Evolutionary conservation across 495 filamentous ascomycete genomes (phyloP), one percentile per base, ranked within the genome.

Genomic region (Lasiosphaeris hirsuta): DNA sequence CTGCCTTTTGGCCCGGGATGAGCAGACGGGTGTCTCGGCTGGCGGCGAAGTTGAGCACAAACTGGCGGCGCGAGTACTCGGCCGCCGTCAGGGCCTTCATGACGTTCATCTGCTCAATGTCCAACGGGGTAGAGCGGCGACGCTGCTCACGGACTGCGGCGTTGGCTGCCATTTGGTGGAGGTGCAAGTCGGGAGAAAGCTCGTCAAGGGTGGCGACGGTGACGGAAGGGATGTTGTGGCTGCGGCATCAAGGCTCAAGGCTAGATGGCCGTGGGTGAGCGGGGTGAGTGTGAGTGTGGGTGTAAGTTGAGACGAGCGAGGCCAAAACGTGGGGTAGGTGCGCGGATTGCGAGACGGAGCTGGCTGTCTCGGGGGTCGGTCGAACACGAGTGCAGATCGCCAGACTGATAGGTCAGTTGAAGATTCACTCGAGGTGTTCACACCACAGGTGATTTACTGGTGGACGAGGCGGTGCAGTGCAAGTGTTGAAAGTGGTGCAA

Each of bases 11-110:
- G 3, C 68, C 68, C 1, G 68, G 68, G 15, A 70, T 56, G n/a
- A 70, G 63, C 10, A 70, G 68, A n/a, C 48, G 43, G 4, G 64
- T 63, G 14, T 69, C 49, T 36, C 44, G 54, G 51, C 66, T 70
- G 37, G 68, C 59, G 35, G 68, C 66, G 50, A 61, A 70, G 51
- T 69, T 70, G 51, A 70, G 51, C 11, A 70, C 58, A 43, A 70
- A 70, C 58, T 70, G 68, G 18, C 68, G 59, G 1, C 68, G 45
- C 8, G 68, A 70, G 38, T 70, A 60, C 52, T 70, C 68, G 37
- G 68, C 68, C 0, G 68, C 66, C 13, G 68, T 65, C 38, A 70
- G 50, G 23, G 68, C 68, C 43, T 69, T 67, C 33, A 63, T 52
- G 52, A 69, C 50, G 44, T 69, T 66, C 47, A 67, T 61, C 33